Evolutionary conservation across 2,329 filamentous ascomycete genomes (phyloP).

Genomic region (Neofusicoccum umdonicola): DNA sequence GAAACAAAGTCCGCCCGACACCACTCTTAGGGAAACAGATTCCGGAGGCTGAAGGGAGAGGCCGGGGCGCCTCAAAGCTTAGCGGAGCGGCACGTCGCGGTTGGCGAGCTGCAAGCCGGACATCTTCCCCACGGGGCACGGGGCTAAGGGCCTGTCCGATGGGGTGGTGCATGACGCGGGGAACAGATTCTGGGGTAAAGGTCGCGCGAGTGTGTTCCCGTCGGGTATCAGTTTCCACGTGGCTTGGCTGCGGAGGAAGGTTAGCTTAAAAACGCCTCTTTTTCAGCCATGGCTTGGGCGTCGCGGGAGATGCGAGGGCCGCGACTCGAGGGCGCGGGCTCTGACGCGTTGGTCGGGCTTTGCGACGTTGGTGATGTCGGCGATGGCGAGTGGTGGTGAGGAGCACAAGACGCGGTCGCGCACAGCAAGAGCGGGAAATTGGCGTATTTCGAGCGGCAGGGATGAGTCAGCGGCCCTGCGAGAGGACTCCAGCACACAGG

Average conservation of each 20-base stretch:
- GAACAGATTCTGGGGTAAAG: background rate
- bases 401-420: background rate
- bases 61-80: background rate
- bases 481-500: background rate
- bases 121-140: background rate
- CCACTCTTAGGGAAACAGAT: background rate
- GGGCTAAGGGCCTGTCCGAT: background rate
- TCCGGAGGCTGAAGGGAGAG: background rate
- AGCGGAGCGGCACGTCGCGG: background rate
- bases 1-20: background rate
- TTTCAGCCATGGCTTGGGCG: background rate
- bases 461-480: background rate
- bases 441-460: background rate
- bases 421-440: background rate
- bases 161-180: background rate
- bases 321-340: background rate
- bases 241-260: background rate
- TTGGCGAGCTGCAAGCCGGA: background rate
- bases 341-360: background rate
- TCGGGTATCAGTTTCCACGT: constrained; percentile 4
- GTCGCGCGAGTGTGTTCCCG: background rate
- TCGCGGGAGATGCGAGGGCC: background rate
- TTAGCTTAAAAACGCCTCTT: constrained; percentile 11
- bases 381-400: background rate
- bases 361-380: background rate